phyloP scores from a whole-genome alignment of 352 stramenopile genomes.

The Globisporangium viniferum region DNA sequence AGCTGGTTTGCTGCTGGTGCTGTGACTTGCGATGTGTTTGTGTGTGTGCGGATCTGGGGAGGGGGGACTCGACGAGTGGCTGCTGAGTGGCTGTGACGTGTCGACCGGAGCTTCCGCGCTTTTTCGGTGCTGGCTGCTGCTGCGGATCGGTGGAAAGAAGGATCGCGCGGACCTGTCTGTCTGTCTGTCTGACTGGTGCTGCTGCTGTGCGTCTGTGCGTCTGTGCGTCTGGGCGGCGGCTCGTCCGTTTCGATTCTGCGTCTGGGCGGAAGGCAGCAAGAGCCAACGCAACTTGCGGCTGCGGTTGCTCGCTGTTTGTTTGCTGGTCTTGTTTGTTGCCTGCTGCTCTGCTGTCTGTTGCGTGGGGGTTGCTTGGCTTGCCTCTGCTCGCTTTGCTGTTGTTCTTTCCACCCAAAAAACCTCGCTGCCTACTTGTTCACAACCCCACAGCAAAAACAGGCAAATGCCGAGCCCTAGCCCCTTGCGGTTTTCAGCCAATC shows the following conservation, averaged over 20 bases:
- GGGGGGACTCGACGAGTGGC: conserved; percentile 3
- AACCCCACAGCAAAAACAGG: conserved; percentile 1
- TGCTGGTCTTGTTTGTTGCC: background rate
- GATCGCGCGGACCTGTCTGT: too few relatives aligned
- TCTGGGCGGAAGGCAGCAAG: background rate
- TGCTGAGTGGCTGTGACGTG: conserved; percentile 16
- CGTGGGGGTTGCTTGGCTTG: background rate
- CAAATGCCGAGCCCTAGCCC: background rate
- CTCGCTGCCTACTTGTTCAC: background rate
- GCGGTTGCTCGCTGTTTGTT: background rate
- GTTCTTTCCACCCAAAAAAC: conserved; percentile 3
- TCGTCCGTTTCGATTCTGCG: conserved; percentile 11
- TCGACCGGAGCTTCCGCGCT: conserved; percentile 9
- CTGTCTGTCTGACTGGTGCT: too few relatives aligned
- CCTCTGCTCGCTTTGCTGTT: background rate
- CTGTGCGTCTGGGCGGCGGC: background rate
- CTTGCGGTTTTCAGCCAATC: background rate
- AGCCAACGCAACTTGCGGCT: background rate
- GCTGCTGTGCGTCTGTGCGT: too few relatives aligned
- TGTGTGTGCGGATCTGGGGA: background rate
- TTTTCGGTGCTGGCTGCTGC: conserved; percentile 7
- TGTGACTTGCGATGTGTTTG: conserved; percentile 1
- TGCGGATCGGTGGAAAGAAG: background rate
- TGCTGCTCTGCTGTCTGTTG: background rate
- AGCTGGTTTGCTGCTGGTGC: background rate